A percentile compares a stretch with the other conserved stretches of the same genome.
These are phyloP conservation scores for Epithemia pelagica DNA, from an alignment of 108 stramenopile species.

Conservation along the genomic window DNA sequence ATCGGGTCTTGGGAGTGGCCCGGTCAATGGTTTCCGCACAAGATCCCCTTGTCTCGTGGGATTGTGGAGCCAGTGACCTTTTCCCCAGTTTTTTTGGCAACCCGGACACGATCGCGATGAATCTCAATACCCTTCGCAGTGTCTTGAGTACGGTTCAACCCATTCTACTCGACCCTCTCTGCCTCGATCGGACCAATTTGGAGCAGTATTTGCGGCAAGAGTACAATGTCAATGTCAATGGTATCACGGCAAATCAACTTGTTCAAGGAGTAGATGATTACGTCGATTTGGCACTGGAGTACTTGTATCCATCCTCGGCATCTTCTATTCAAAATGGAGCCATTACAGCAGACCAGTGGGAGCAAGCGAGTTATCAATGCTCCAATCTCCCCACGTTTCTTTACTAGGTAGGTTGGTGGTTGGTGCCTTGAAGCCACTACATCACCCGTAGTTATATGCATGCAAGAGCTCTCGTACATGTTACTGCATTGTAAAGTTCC, in stretches of 20 bases:
- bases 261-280: neutral
- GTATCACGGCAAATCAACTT: neutral
- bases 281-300: neutral
- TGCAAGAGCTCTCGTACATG: no score
- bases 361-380: neutral
- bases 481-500: no score
- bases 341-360: neutral
- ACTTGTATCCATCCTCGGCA: neutral
- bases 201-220: neutral
- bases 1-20: neutral
- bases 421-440: no score
- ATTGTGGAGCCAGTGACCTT: neutral
- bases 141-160: neutral
- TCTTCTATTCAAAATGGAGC: neutral
- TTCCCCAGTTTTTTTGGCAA: neutral
- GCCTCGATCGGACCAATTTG: neutral
- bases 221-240: neutral
- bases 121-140: neutral
- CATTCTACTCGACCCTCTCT: neutral
- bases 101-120: neutral
- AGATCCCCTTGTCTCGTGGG: neutral
- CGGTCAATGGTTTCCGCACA: neutral
- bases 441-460: no score
- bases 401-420: no score
- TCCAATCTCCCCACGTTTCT: neutral